Percentiles rank a stretch among this genome's conserved stretches.
Conservation (phyloP, 305 asterid species). For the Stenogyne calaminthoides region DNA sequence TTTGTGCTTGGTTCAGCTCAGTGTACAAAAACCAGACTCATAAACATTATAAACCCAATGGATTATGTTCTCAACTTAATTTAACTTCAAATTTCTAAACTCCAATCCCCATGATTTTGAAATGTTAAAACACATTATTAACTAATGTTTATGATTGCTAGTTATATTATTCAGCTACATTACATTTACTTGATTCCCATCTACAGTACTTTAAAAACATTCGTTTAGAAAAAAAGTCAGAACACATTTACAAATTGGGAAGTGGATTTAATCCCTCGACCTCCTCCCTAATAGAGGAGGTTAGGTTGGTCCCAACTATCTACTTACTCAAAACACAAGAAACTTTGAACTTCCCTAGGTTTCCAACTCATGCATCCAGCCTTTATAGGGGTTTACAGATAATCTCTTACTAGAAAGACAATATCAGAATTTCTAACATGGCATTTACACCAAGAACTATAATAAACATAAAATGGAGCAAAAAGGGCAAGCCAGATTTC, state of each 20-base stretch:
- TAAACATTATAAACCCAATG: background rate
- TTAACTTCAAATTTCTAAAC: conserved; percentile 5
- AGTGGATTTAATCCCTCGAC: background rate
- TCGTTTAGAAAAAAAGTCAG: background rate
- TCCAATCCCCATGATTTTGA: background rate
- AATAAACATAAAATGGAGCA: background rate
- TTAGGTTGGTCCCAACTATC: background rate
- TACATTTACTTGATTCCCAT: background rate
- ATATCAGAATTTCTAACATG: background rate
- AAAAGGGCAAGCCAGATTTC: conserved; percentile 14
- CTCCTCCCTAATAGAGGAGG: background rate
- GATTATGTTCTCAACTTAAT: background rate
- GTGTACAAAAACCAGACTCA: background rate
- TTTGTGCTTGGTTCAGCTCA: background rate
- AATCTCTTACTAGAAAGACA: background rate
- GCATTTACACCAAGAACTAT: conserved; percentile 11
- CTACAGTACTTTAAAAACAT: background rate
- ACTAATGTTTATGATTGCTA: background rate
- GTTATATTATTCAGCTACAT: background rate
- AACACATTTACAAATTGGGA: background rate
- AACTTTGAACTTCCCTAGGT: background rate
- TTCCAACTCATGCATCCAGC: conserved; percentile 17
- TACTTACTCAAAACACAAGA: conserved; percentile 1
- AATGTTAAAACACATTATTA: background rate
- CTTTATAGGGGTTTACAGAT: background rate